These are phyloP conservation scores for Leishmania mexicana DNA, from an alignment of 208 protist species.

Conservation along the genomic window DNA sequence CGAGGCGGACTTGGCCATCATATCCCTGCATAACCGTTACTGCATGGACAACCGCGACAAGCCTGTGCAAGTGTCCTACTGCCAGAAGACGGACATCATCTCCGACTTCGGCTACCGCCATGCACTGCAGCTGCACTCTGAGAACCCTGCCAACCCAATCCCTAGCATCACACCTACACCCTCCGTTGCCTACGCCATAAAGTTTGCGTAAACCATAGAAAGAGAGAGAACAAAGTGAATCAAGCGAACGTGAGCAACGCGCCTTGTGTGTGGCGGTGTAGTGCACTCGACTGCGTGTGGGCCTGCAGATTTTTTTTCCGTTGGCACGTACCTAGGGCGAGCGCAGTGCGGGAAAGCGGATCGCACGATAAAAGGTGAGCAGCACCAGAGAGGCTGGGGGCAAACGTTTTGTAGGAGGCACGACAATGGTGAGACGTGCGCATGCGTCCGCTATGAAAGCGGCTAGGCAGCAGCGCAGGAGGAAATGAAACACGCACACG, in stretches of 20 bases:
- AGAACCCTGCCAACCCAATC: slow-evolving; percentile 66
- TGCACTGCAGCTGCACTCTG: slow-evolving; percentile 46
- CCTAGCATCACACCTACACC: slow-evolving; percentile 23
- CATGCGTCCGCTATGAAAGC: background rate
- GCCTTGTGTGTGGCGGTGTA: background rate
- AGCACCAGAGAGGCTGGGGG: background rate
- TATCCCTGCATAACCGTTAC: slow-evolving; percentile 48
- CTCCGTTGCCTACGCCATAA: slow-evolving; percentile 28
- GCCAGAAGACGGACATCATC: slow-evolving; percentile 56
- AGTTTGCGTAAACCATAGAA: slow-evolving; percentile 15
- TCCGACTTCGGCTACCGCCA: slow-evolving; percentile 71
- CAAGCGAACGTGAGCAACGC: background rate
- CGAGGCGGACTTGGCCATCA: slow-evolving; percentile 64
- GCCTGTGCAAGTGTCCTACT: slow-evolving; percentile 70
- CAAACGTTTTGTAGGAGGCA: background rate
- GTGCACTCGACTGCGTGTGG: background rate
- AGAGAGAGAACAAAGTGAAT: too few relatives aligned
- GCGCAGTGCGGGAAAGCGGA: background rate
- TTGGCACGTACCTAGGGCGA: background rate
- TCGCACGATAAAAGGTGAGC: background rate
- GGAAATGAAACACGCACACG: background rate
- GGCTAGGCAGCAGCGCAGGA: background rate
- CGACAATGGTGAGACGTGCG: background rate
- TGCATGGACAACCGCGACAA: slow-evolving; percentile 58
- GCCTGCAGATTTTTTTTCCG: background rate